phyloP scores from a whole-genome alignment of 208 protist species.

The Wallacemonas sp. region DNA sequence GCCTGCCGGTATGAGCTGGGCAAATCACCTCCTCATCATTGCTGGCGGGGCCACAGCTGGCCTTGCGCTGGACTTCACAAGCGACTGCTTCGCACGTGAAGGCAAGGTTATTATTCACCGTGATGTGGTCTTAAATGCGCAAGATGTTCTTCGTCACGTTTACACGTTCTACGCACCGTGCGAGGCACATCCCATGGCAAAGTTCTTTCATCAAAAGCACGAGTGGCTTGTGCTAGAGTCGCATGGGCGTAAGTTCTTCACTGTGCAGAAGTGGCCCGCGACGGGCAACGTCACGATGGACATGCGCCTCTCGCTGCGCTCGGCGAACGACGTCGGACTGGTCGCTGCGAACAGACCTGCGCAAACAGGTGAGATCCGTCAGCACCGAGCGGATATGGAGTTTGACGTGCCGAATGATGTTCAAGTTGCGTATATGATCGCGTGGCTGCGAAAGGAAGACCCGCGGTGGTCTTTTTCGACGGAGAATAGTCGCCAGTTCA shows the following conservation, averaged over 20 bases:
- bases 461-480: constrained; percentile 90
- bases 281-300: constrained; percentile 87
- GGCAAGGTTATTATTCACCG: constrained; percentile 86
- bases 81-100: constrained; percentile 76
- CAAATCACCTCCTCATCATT: constrained; percentile 67
- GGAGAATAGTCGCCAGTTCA: constrained; percentile 89
- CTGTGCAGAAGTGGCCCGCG: constrained; percentile 84
- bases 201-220: constrained; percentile 84
- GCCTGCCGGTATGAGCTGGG: constrained; percentile 45
- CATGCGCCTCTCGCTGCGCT: constrained; percentile 72
- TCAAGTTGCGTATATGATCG: constrained; percentile 90
- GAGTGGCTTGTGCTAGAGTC: constrained; percentile 91
- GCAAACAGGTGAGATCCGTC: constrained; percentile 82
- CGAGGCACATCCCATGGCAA: constrained; percentile 62
- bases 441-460: constrained; percentile 91
- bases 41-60: constrained; percentile 53
- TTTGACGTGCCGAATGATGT: constrained; percentile 88
- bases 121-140: constrained; percentile 79
- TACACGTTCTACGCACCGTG: constrained; percentile 88
- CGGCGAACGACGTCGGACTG: constrained; percentile 87
- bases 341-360: constrained; percentile 63
- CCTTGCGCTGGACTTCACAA: constrained; percentile 79
- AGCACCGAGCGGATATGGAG: constrained; percentile 83
- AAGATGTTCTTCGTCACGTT: constrained; percentile 82
- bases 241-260: constrained; percentile 71